Evolutionary conservation across 495 filamentous ascomycete genomes (phyloP), one percentile per base, ranked within the genome.

Genomic region (Penicillium coprophilum): DNA sequence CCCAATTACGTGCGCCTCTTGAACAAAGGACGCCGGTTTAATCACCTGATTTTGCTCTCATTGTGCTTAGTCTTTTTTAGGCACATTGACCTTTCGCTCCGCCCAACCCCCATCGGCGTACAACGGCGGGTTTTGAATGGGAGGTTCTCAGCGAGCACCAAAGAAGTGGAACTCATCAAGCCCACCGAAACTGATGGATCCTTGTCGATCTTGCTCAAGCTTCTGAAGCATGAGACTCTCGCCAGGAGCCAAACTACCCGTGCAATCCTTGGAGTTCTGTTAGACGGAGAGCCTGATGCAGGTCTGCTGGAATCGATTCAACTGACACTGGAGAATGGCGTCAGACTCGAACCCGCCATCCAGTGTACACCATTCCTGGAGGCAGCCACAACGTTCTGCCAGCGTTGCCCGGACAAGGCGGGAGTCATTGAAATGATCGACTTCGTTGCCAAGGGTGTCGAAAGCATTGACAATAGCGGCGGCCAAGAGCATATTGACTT

Each of bases 401-500:
- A 74, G 41, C 61, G 55, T 39, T 71, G 75, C 39, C 73, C 73
- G 15, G 70, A 69, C 27, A 58, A 71, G 32, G 58, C 50, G 2
- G 63, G 73, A 20, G 71, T 82, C 28, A 56, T 71, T 28, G 64
- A 69, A 8, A 60, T 86, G 52, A 77, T 86, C 19, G 62, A 66
- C 38, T 77, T 72, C 50, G 78, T 85, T 53, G 74, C 83, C 17
- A 72, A 75, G 44, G 81, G 82, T 20, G 74, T 88, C 13, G 73
- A 81, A 2, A 78, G 81, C 19, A 84, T 86, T 58, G 78, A 78
- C 27, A 72, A 71, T 24, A 73, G 72, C 50, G 85, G 82, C 17
- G 83, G 85, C 6, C 67, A 66, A 54, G 84, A 86, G 53, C 83
- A 87, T 64, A 67, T 86, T 11, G 65, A 73, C 1, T 87, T 87